A percentile compares a stretch with the other conserved stretches of the same genome.
phyloP scores from a whole-genome alignment of 306 rosid species.

The Prunus mongolica region DNA sequence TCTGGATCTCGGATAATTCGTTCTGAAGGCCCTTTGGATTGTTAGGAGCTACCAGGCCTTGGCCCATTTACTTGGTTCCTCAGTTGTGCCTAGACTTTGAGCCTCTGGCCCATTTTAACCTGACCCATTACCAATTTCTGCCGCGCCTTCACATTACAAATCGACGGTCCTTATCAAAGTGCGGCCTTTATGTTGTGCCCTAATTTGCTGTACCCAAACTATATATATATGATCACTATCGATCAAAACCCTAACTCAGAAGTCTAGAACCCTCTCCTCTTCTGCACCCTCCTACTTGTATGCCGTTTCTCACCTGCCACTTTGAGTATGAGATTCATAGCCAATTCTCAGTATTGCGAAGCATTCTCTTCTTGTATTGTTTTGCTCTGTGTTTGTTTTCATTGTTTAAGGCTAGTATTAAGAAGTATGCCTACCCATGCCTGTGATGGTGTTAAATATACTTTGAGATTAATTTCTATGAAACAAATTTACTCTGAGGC shows the following conservation, averaged over 20 bases:
- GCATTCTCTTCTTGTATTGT: background rate
- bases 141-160: background rate
- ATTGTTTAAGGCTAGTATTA: too few relatives aligned
- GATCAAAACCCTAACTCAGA: background rate
- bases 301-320: background rate
- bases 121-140: background rate
- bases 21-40: background rate
- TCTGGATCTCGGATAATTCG: background rate
- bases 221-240: slow-evolving; percentile 11
- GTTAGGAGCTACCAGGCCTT: background rate
- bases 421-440: slow-evolving; percentile 12
- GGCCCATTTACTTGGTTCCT: background rate
- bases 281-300: background rate
- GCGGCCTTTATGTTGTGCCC: background rate
- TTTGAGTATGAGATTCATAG: background rate
- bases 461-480: slow-evolving; percentile 62
- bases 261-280: too few relatives aligned
- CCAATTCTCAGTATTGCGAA: background rate
- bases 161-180: slow-evolving; percentile 8
- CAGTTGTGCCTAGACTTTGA: background rate
- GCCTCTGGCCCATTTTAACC: background rate
- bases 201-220: too few relatives aligned
- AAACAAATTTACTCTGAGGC: slow-evolving; percentile 61
- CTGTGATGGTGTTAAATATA: slow-evolving; percentile 74
- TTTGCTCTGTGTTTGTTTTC: background rate